A percentile compares a stretch with the other conserved stretches of the same genome.
phyloP scores from a whole-genome alignment of 164 flowering plant species.

The Annona squamosa region DNA sequence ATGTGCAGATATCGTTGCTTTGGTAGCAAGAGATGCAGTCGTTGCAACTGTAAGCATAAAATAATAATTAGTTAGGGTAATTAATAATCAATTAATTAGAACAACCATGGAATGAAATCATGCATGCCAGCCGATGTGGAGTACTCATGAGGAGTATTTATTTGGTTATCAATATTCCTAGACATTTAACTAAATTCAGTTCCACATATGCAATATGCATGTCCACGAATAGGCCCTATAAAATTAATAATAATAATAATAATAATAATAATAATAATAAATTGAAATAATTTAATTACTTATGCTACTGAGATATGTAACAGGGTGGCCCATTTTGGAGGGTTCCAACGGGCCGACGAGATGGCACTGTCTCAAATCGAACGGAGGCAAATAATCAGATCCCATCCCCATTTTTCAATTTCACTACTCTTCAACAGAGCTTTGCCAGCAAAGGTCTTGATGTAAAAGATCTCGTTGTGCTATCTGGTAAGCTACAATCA shows the following conservation, averaged over 20 bases:
- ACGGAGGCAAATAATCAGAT: slow-evolving; percentile 47
- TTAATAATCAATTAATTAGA: neutral
- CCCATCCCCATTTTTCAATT: slow-evolving; percentile 57
- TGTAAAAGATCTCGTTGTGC: slow-evolving; percentile 57
- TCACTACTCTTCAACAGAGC: slow-evolving; percentile 34
- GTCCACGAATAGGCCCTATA: no score
- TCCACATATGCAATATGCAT: no score
- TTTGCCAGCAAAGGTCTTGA: slow-evolving; percentile 59
- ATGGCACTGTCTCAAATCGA: slow-evolving; percentile 48
- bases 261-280: no score
- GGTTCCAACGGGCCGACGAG: slow-evolving; percentile 81
- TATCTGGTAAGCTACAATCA: slow-evolving; percentile 43
- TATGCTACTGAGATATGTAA: neutral
- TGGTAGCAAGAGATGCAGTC: slow-evolving; percentile 69
- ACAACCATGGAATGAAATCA: no score
- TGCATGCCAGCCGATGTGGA: neutral
- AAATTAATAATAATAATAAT: no score
- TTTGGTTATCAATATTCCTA: no score
- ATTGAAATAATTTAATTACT: no score
- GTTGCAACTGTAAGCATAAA: neutral
- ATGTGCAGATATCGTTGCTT: slow-evolving; percentile 70
- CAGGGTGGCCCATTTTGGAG: slow-evolving; percentile 53
- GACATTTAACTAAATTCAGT: no score
- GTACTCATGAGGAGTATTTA: neutral
- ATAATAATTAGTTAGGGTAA: neutral